phyloP scores from a whole-genome alignment of 2,329 filamentous ascomycete species.

The Cercospora zeae-maydis region DNA sequence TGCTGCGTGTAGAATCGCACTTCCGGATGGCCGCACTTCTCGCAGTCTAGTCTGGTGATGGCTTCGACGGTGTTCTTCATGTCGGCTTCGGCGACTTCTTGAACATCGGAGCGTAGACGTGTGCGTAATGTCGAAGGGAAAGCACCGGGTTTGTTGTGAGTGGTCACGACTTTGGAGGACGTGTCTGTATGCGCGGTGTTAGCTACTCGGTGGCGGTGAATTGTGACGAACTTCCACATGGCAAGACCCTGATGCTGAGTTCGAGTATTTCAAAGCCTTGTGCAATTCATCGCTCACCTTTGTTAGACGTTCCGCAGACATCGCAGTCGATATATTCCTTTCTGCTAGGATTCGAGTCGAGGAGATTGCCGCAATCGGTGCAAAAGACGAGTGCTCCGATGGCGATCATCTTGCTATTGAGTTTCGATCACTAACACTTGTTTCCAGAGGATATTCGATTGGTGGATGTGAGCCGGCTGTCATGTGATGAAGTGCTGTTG shows the following conservation, averaged over 20 bases:
- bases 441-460: neutral
- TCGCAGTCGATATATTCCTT: slow-evolving; percentile 77
- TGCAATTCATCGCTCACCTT: slow-evolving; percentile 54
- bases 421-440: neutral
- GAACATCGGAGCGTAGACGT: slow-evolving; percentile 74
- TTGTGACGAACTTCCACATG: neutral
- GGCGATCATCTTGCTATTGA: slow-evolving; percentile 63
- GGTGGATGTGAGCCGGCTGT: neutral
- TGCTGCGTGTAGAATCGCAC: slow-evolving; percentile 84
- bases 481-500: neutral
- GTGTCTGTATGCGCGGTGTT: slow-evolving; percentile 54
- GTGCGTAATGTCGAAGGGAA: slow-evolving; percentile 88
- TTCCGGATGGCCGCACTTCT: slow-evolving; percentile 74
- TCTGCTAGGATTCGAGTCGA: slow-evolving; percentile 74
- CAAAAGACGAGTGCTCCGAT: slow-evolving; percentile 93
- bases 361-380: slow-evolving; percentile 83
- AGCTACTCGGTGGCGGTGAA: neutral
- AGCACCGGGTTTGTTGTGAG: slow-evolving; percentile 79
- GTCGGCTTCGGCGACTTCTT: slow-evolving; percentile 74
- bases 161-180: slow-evolving; percentile 70
- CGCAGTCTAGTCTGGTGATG: slow-evolving; percentile 65
- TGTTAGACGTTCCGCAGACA: slow-evolving; percentile 79
- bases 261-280: neutral
- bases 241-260: neutral
- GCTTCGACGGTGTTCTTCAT: slow-evolving; percentile 56